A percentile compares a stretch with the other conserved stretches of the same genome.
Conservation (phyloP, 805 yeast genomes). For the Blastobotrys terrestris region DNA sequence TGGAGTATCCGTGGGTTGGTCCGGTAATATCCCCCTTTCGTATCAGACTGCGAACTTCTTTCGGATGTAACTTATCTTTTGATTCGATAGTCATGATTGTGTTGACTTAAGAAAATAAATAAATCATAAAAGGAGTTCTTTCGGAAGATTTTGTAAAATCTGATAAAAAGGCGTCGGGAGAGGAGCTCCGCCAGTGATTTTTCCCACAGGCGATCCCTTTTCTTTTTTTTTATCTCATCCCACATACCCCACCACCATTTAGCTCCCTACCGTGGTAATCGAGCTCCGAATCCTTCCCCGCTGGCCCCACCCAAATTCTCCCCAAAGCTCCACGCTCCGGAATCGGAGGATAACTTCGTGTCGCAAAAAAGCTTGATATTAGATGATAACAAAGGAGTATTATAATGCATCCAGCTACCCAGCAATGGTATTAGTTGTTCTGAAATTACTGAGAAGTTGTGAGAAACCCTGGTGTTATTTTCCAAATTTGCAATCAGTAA, state of each 20-base stretch:
- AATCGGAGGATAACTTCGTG: background rate
- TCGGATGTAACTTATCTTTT: background rate
- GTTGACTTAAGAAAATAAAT: too few species aligned
- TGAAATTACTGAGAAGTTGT: background rate
- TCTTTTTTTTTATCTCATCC: background rate
- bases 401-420: background rate
- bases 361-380: background rate
- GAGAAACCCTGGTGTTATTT: background rate
- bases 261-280: too few species aligned
- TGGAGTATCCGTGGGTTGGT: conserved; percentile 4
- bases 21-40: conserved; percentile 2
- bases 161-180: background rate
- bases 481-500: background rate
- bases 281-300: conserved; percentile 4
- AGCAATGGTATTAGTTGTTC: background rate
- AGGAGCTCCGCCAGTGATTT: background rate
- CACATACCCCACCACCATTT: too few species aligned
- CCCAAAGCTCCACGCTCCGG: background rate
- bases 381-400: background rate
- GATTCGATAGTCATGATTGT: background rate
- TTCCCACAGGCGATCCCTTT: too few species aligned
- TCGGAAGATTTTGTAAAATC: too few species aligned
- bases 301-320: background rate
- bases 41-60: conserved; percentile 5
- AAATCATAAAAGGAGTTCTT: background rate